phyloP scores from a whole-genome alignment of 768 basidiomycete genomes.

The Panellus pusillus region DNA sequence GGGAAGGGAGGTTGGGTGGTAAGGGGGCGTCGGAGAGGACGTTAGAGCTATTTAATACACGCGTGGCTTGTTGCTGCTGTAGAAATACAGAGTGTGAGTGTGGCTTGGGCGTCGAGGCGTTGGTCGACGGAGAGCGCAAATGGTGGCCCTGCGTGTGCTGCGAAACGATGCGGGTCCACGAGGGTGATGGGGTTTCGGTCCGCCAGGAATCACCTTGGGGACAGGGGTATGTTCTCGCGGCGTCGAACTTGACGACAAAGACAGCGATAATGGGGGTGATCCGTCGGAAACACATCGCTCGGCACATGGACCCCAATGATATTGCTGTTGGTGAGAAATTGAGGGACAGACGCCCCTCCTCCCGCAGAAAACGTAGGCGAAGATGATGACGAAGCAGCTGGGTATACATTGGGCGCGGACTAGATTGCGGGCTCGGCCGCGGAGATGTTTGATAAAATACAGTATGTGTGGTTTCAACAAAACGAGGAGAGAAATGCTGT shows the following conservation, averaged over 20 bases:
- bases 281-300: conserved; percentile 43
- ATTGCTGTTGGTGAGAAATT: conserved; percentile 35
- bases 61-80: conserved; percentile 15
- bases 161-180: conserved; percentile 34
- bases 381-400: conserved; percentile 27
- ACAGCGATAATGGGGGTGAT: conserved; percentile 29
- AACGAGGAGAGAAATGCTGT: conserved; percentile 17
- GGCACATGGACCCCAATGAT: conserved; percentile 33
- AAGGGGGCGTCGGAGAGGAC: not conserved
- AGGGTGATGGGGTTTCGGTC: conserved; percentile 29
- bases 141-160: conserved; percentile 23
- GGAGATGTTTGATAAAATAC: conserved; percentile 70
- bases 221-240: conserved; percentile 17
- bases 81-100: conserved; percentile 20
- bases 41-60: conserved; percentile 11
- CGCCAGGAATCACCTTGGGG: conserved; percentile 1
- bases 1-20: not conserved
- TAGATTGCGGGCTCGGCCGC: conserved; percentile 32
- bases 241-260: conserved; percentile 8
- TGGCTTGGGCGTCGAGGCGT: conserved; percentile 30
- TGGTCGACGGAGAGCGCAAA: conserved; percentile 28
- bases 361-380: conserved; percentile 11
- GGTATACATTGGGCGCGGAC: conserved; percentile 49
- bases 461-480: conserved; percentile 45
- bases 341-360: conserved; percentile 33